These are phyloP conservation scores for Penicillium soppii DNA, from an alignment of 495 filamentous ascomycete genomes.

Conservation along the genomic window DNA sequence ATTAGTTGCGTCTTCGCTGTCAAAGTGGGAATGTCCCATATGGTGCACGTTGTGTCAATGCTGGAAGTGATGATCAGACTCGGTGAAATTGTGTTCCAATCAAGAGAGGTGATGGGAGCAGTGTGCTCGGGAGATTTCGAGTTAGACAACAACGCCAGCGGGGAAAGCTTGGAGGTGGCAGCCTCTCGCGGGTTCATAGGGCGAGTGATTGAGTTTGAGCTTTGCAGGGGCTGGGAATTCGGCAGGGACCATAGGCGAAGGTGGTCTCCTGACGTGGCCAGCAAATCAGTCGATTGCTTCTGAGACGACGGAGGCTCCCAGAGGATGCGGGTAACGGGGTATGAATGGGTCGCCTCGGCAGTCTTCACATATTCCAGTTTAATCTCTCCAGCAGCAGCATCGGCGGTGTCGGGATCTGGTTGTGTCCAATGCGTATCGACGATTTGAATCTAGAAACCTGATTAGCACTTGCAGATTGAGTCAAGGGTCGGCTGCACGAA, in stretches of 20 bases:
- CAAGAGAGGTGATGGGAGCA: conserved; percentile 89
- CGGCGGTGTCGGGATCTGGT: conserved; percentile 59
- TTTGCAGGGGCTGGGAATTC: conserved; percentile 45
- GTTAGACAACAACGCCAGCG: conserved; percentile 90
- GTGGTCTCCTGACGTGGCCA: conserved; percentile 96
- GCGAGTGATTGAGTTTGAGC: conserved; percentile 73
- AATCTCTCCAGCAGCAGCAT: conserved; percentile 67
- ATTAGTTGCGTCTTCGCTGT: conserved; percentile 98
- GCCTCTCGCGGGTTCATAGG: conserved; percentile 61
- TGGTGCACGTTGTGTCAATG: conserved; percentile 99
- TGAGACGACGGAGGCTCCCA: conserved; percentile 98
- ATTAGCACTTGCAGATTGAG: conserved; percentile 15
- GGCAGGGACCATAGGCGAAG: conserved; percentile 92
- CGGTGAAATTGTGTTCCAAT: conserved; percentile 96
- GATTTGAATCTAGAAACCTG: conserved; percentile 83
- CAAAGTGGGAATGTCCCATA: conserved; percentile 98
- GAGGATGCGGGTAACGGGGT: conserved; percentile 91
- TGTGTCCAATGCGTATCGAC: conserved; percentile 80
- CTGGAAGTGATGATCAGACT: conserved; percentile 97
- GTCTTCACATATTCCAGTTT: conserved; percentile 88
- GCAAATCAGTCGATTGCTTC: conserved; percentile 92
- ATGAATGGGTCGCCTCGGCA: conserved; percentile 97
- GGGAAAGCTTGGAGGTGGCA: conserved; percentile 82
- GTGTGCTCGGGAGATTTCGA: conserved; percentile 98
- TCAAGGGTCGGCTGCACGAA: conserved; percentile 38